Percentiles rank a stretch among this genome's conserved stretches.
phyloP scores from a whole-genome alignment of 805 yeast species.

The Yarrowia sp. region DNA sequence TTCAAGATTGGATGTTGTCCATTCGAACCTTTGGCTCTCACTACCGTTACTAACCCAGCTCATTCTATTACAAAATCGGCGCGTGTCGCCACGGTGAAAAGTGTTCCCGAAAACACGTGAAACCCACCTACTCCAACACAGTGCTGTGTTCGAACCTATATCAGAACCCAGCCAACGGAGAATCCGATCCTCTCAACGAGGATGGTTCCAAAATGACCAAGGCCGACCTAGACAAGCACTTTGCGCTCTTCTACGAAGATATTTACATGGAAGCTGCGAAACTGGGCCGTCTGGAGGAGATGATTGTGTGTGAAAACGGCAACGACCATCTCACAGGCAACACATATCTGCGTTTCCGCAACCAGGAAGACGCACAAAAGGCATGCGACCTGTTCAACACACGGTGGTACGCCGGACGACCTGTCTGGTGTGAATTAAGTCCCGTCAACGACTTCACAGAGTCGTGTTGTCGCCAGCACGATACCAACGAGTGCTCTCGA shows the following conservation, averaged over 20 bases:
- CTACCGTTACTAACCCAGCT: conserved; percentile 40
- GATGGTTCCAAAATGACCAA: conserved; percentile 45
- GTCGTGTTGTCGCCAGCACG: conserved; percentile 78
- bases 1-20: too few species aligned
- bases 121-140: conserved; percentile 70
- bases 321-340: conserved; percentile 82
- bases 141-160: conserved; percentile 70
- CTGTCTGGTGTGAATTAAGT: conserved; percentile 78
- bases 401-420: conserved; percentile 82
- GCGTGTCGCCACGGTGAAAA: conserved; percentile 93
- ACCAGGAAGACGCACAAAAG: conserved; percentile 62
- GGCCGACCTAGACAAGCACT: conserved; percentile 55
- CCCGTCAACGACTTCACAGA: conserved; percentile 75
- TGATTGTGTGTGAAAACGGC: conserved; percentile 82
- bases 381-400: conserved; percentile 71
- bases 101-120: conserved; percentile 73
- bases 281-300: conserved; percentile 61
- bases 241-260: conserved; percentile 74
- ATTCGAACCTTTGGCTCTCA: too few species aligned
- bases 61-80: conserved; percentile 80
- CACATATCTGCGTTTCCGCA: conserved; percentile 71
- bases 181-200: conserved; percentile 41
- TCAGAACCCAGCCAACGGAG: conserved; percentile 59
- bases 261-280: conserved; percentile 66
- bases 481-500: conserved; percentile 68